Base-by-base conservation (phyloP, 2,329 filamentous ascomycete species). In the Lomentospora prolificans region DNA sequence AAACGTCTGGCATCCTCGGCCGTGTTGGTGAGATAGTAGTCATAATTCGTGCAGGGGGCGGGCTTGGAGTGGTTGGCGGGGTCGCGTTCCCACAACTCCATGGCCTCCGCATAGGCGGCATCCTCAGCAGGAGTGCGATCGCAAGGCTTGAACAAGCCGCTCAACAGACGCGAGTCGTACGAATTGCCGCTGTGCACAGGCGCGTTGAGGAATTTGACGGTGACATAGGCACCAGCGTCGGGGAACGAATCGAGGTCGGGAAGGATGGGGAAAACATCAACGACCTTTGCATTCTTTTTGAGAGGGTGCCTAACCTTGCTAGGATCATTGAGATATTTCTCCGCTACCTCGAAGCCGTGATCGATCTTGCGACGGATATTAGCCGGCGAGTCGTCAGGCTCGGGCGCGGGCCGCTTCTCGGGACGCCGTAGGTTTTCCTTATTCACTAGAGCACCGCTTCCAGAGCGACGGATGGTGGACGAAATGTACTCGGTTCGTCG, bases 401-500 rank as follows among this genome's bases (percentile, higher is more conserved):
- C 75, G 10, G 82, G 81, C 36, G 85, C 82, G 31, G 71, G 71
- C 22, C 75, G 72, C 62, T 77, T 78, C 57, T 70, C 65, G 25
- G 70, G 51, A 28, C 58, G 60, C 19, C 50, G 50, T 14, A 51
- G 33, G 8, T 19, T 39, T n/a, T 53, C 52, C 5, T 53, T 57
- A 24, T 70, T 72, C 22, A 66, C 55, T 9, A 60, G 57, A 52
- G 60, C 58, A 14, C 25, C 25, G 39, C 1, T 27, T 53, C 57
- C 56, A 5, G 61, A 44, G 27, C 55, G 56, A 4, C 55, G 56
- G 25, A 81, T 82, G 28, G 72, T 74, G 3, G 80, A 81, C 9
- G 88, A 89, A 65, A 96, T 96, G 73, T 97, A 97, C 70, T 99
- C 94, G 56, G 94, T 97, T 64, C 92, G 84, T 57, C 94, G 89